These are phyloP conservation scores for Fraxinus sp. DNA, from an alignment of 305 asterid genomes.

Conservation along the genomic window DNA sequence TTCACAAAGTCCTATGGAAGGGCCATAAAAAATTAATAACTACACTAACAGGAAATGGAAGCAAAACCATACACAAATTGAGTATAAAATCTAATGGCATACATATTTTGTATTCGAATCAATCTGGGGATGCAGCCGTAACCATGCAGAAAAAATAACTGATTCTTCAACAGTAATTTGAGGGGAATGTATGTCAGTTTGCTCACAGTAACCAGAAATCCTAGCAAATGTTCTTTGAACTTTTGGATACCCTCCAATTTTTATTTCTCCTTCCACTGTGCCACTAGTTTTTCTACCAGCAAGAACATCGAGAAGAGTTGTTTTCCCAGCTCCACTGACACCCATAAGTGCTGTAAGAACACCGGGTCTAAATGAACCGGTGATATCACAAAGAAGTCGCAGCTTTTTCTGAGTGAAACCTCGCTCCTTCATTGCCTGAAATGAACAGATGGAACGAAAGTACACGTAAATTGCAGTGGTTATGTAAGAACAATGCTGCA, in stretches of 20 bases:
- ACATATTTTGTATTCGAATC: slow-evolving; percentile 58
- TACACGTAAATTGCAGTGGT: background rate
- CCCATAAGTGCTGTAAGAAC: slow-evolving; percentile 81
- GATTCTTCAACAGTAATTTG: slow-evolving; percentile 80
- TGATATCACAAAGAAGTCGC: slow-evolving; percentile 55
- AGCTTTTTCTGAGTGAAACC: slow-evolving; percentile 53
- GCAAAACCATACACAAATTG: background rate
- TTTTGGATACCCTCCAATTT: slow-evolving; percentile 70
- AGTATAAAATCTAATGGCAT: slow-evolving; percentile 16
- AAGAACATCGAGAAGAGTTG: slow-evolving; percentile 79
- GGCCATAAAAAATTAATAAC: background rate
- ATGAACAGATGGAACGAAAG: slow-evolving; percentile 9
- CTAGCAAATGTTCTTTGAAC: slow-evolving; percentile 69
- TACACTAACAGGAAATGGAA: background rate
- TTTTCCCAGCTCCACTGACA: slow-evolving; percentile 84
- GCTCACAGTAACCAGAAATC: slow-evolving; percentile 83
- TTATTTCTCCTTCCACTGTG: slow-evolving; percentile 58
- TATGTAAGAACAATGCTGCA: too few species aligned
- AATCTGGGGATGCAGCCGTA: slow-evolving; percentile 65
- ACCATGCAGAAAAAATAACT: slow-evolving; percentile 73
- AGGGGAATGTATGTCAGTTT: slow-evolving; percentile 75
- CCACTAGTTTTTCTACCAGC: slow-evolving; percentile 82
- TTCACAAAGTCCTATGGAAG: slow-evolving; percentile 57
- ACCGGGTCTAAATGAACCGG: slow-evolving; percentile 70
- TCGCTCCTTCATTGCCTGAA: slow-evolving; percentile 59